Evolutionary conservation across 75 land plant genomes (phyloP), one percentile per base, ranked within the genome.

Genomic region (Larix kaempferi): DNA sequence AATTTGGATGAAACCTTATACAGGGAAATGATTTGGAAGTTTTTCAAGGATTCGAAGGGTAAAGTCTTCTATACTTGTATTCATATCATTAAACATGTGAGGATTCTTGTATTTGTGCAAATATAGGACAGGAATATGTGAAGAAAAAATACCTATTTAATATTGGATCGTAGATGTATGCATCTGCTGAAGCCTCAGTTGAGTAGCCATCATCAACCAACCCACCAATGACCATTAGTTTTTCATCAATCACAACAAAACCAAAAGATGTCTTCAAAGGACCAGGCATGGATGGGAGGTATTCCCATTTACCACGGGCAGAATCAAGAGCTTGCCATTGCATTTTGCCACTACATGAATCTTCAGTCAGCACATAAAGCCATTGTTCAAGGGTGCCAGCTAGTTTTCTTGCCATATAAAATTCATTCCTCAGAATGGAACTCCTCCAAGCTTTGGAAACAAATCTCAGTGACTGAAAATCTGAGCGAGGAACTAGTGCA

Each of bases 361-460:
- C 85, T 66, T 83, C 59, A 63, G 83, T 87, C 56, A 94, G 81
- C 26, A 90, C 78, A 73, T 84, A 89, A 5, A 94, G 82, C 90
- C 96, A 91, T 66, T 89, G 89, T 64, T 94, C 96, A 15, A 85
- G 55, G 76, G 57, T 67, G 17, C 85, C 85, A 69, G 87, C 80
- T 41, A 84, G 67, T 77, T 86, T 89, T 39, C 96, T 75, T 12
- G 84, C 69, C 41, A 78, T 80, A 25, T 85, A 75, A 71, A 95
- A 89, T 57, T 92, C 98, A 72, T 84, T 82, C 80, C 87, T 89
- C 23, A 80, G 65, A 71, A 95, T 77, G 26, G 76, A 83, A 5
- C 84, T 80, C 78, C 89, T 87, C 98, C 98, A 95, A 56, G 74
- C 62, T 75, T 92, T 92, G 80, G 82, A 79, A 4, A 95, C 95